These are phyloP conservation scores for Colletotrichum orbiculare DNA, from an alignment of 2,329 filamentous ascomycete species.

Conservation along the genomic window DNA sequence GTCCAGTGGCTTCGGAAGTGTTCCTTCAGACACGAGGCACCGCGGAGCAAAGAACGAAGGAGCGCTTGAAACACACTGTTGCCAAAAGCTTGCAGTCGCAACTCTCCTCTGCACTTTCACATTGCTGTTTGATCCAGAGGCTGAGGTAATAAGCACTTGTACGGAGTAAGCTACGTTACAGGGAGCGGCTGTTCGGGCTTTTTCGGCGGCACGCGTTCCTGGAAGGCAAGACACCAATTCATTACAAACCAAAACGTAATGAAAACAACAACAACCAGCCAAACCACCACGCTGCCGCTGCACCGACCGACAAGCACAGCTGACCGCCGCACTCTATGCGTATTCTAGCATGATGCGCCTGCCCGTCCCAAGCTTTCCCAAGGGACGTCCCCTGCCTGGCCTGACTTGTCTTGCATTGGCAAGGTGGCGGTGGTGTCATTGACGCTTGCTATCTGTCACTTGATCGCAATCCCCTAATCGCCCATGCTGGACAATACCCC, in stretches of 20 bases:
- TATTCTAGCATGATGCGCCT: background rate
- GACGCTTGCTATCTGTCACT: constrained; percentile 17
- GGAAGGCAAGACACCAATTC: constrained; percentile 5
- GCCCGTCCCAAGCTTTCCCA: no score
- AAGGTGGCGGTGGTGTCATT: constrained; percentile 30
- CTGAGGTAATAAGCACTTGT: no score
- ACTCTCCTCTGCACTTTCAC: no score
- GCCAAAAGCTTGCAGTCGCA: no score
- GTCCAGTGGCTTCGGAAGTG: no score
- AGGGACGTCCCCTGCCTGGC: background rate
- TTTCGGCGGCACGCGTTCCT: no score
- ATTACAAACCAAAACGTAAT: constrained; percentile 39
- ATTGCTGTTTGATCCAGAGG: no score
- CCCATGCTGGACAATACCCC: background rate
- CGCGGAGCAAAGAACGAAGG: no score
- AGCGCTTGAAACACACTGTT: no score
- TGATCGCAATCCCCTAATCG: constrained; percentile 22
- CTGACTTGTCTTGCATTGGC: constrained; percentile 25
- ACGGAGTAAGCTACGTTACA: no score
- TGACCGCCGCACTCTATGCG: background rate
- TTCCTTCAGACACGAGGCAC: no score
- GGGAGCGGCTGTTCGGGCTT: no score
- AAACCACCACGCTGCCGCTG: constrained; percentile 26
- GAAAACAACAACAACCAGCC: constrained; percentile 35
- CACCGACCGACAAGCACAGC: constrained; percentile 19